These are phyloP conservation scores for Vitis amurensis DNA, from an alignment of 164 flowering plant species.

Conservation along the genomic window DNA sequence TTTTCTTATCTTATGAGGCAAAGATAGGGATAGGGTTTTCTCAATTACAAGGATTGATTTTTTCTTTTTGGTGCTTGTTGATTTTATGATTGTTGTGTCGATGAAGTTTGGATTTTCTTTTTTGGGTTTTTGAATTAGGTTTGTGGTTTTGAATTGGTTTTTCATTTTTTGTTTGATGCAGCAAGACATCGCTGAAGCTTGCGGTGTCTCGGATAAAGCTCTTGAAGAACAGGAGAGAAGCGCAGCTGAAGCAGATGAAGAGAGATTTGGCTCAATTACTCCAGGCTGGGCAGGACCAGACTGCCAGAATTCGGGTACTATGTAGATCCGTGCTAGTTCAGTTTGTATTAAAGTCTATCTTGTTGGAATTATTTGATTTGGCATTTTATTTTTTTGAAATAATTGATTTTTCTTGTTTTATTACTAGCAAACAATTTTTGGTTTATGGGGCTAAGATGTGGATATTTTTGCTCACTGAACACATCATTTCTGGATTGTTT, in stretches of 20 bases:
- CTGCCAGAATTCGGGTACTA: conserved; percentile 81
- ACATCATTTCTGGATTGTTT: too few species aligned
- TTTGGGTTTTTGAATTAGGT: neutral
- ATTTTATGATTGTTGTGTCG: neutral
- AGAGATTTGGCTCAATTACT: conserved; percentile 85
- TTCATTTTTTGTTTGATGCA: conserved; percentile 32
- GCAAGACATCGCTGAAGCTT: conserved; percentile 85
- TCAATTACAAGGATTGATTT: neutral
- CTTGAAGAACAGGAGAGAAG: conserved; percentile 79
- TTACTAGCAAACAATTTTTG: neutral
- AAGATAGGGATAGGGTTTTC: neutral
- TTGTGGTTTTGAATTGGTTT: conserved; percentile 7
- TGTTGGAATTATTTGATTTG: neutral
- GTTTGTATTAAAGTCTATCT: neutral
- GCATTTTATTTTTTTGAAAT: neutral
- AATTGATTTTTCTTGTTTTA: neutral
- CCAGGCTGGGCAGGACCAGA: conserved; percentile 74
- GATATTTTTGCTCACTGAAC: too few species aligned
- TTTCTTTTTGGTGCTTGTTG: neutral
- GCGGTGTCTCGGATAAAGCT: conserved; percentile 77
- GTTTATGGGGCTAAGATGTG: neutral
- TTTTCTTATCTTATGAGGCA: neutral
- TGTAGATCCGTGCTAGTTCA: neutral
- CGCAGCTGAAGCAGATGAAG: conserved; percentile 63
- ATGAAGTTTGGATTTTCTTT: neutral